Conservation (phyloP, 768 basidiomycete genomes). For the Suillus paluster region DNA sequence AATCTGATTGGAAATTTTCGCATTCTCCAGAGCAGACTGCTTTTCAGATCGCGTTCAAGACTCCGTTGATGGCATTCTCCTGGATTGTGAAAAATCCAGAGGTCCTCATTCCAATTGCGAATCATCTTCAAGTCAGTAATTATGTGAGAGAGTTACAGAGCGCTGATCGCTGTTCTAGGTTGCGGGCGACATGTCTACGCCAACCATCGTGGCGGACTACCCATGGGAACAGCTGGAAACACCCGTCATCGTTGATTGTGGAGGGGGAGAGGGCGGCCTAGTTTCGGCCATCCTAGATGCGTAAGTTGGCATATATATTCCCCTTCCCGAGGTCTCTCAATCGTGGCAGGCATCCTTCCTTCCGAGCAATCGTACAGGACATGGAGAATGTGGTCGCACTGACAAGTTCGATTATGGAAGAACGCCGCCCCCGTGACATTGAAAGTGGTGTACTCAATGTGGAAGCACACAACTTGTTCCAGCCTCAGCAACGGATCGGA, state of each 20-base stretch:
- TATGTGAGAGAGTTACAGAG: not conserved
- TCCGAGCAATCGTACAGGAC: conserved; percentile 42
- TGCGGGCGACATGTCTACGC: conserved; percentile 22
- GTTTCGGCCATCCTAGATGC: conserved; percentile 42
- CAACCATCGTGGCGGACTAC: conserved; percentile 45
- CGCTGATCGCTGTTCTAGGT: not conserved
- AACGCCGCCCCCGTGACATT: conserved; percentile 38
- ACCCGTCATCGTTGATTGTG: conserved; percentile 45
- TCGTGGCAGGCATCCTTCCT: conserved; percentile 4
- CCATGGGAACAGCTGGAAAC: conserved; percentile 38
- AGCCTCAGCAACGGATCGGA: conserved; percentile 31
- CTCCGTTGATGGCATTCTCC: conserved; percentile 39
- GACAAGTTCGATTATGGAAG: conserved; percentile 19
- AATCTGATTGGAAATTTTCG: conserved; percentile 20
- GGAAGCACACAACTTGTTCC: conserved; percentile 45
- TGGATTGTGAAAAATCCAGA: not conserved
- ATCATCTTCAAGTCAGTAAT: conserved; percentile 4
- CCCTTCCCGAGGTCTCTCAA: not conserved
- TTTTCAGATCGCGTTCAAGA: conserved; percentile 43
- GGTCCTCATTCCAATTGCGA: not conserved
- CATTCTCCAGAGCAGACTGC: conserved; percentile 29
- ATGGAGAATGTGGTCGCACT: conserved; percentile 30
- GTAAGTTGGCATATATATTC: conserved; percentile 21
- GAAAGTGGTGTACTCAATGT: conserved; percentile 39
- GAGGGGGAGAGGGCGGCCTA: conserved; percentile 45